Conservation (phyloP, 2,329 filamentous ascomycete species). For the Pseudocercospora pini-densiflorae region DNA sequence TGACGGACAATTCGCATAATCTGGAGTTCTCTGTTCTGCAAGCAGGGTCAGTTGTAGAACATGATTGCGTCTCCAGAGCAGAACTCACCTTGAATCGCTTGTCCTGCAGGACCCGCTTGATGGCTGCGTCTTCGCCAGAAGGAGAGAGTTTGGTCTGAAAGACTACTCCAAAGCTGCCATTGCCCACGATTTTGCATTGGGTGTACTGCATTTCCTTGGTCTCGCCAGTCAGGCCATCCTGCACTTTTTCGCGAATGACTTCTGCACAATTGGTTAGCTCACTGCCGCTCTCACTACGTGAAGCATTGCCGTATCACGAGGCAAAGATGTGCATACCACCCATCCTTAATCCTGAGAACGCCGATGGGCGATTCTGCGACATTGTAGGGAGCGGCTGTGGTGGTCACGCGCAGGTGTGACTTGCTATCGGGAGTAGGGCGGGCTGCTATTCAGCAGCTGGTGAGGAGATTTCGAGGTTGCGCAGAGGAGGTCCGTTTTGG, state of each 20-base stretch:
- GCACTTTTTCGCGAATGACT: constrained; percentile 97
- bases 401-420: constrained; percentile 26
- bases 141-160: constrained; percentile 99
- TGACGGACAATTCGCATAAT: constrained; percentile 99
- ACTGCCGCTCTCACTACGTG: constrained; percentile 14
- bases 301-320: constrained; percentile 14
- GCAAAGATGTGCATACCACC: constrained; percentile 72
- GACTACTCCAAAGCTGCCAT: constrained; percentile 97
- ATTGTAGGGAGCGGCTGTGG: constrained; percentile 55
- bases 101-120: constrained; percentile 98
- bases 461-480: constrained; percentile 43
- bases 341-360: constrained; percentile 90
- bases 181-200: constrained; percentile 99
- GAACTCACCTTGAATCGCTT: constrained; percentile 92
- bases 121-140: constrained; percentile 97
- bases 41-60: constrained; percentile 35
- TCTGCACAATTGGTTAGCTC: constrained; percentile 63
- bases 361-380: constrained; percentile 90
- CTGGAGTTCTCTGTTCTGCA: constrained; percentile 94
- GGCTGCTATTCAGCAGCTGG: constrained; percentile 51
- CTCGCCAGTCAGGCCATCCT: constrained; percentile 96
- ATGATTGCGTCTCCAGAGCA: background rate
- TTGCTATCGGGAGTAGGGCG: constrained; percentile 48
- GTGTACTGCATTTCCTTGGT: constrained; percentile 97
- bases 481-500: constrained; percentile 61